These are phyloP conservation scores for Triticum timopheevii DNA, from an alignment of 176 grass and related monocot species.

Conservation along the genomic window DNA sequence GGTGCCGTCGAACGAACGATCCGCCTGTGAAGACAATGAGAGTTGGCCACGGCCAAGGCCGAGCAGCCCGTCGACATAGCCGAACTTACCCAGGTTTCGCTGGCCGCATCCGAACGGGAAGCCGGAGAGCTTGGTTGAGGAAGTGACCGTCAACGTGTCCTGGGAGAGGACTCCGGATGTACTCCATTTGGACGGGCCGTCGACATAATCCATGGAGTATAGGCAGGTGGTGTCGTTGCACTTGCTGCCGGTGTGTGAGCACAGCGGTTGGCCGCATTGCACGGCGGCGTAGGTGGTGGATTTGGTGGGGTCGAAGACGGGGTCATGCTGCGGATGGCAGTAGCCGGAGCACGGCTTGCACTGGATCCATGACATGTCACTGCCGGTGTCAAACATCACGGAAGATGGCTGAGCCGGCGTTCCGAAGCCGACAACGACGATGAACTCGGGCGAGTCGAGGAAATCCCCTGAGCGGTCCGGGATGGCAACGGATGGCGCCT, in stretches of 20 bases:
- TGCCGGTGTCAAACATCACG: conserved; percentile 59
- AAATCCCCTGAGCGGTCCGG: conserved; percentile 27
- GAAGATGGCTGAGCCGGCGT: conserved; percentile 36
- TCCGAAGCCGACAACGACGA: conserved; percentile 61
- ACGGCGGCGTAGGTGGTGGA: conserved; percentile 49
- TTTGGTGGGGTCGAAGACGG: conserved; percentile 49
- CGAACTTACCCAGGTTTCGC: conserved; percentile 31
- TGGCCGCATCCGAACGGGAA: conserved; percentile 69
- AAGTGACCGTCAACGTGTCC: conserved; percentile 43
- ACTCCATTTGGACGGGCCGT: conserved; percentile 19
- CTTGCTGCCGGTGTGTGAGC: neutral
- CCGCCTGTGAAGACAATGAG: conserved; percentile 49
- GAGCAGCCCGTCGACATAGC: conserved; percentile 41
- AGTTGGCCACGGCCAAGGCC: conserved; percentile 53
- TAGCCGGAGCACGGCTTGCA: conserved; percentile 49
- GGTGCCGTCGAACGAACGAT: conserved; percentile 8
- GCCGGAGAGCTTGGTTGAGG: neutral
- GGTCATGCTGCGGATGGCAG: conserved; percentile 61
- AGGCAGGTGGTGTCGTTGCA: conserved; percentile 32
- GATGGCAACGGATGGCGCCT: conserved; percentile 18
- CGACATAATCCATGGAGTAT: conserved; percentile 45
- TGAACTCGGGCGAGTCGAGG: conserved; percentile 44
- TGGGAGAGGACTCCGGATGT: conserved; percentile 47
- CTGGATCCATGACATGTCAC: conserved; percentile 78
- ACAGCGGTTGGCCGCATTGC: conserved; percentile 25